Conservation (phyloP, 306 rosid genomes). For the Ormosia emarginata region DNA sequence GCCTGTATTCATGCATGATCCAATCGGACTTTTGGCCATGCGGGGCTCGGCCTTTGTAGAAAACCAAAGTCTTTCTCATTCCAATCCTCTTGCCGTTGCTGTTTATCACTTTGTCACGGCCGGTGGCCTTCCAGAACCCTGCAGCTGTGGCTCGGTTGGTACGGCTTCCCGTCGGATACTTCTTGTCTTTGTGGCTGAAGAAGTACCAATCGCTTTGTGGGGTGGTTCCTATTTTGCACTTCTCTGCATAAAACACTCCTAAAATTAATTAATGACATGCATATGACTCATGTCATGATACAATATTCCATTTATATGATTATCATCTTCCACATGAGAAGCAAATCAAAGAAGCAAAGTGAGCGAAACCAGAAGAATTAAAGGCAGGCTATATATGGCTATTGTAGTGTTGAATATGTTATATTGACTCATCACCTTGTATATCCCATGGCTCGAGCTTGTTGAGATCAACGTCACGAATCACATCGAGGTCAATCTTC, state of each 20-base stretch:
- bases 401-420: no score
- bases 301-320: not conserved
- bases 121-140: conserved; percentile 98
- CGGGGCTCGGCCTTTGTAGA: conserved; percentile 94
- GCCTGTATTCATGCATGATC: conserved; percentile 97
- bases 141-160: conserved; percentile 89
- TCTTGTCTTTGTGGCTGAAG: conserved; percentile 95
- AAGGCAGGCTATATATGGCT: not conserved
- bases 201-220: conserved; percentile 98
- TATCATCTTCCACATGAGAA: not conserved
- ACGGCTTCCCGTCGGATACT: conserved; percentile 92
- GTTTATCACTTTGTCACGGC: conserved; percentile 82
- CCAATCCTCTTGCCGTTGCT: conserved; percentile 73
- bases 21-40: conserved; percentile 92
- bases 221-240: conserved; percentile 88
- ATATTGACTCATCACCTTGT: conserved; percentile 51
- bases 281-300: not conserved
- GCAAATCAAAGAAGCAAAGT: not conserved
- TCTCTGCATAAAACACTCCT: conserved; percentile 39
- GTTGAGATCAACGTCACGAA: conserved; percentile 92
- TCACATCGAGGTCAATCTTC: conserved; percentile 81
- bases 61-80: conserved; percentile 93
- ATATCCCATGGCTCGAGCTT: conserved; percentile 99
- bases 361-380: not conserved
- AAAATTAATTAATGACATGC: not conserved